Base-by-base conservation (phyloP, 2,329 filamentous ascomycete genomes). In the Paraphoma chrysanthemicola region DNA sequence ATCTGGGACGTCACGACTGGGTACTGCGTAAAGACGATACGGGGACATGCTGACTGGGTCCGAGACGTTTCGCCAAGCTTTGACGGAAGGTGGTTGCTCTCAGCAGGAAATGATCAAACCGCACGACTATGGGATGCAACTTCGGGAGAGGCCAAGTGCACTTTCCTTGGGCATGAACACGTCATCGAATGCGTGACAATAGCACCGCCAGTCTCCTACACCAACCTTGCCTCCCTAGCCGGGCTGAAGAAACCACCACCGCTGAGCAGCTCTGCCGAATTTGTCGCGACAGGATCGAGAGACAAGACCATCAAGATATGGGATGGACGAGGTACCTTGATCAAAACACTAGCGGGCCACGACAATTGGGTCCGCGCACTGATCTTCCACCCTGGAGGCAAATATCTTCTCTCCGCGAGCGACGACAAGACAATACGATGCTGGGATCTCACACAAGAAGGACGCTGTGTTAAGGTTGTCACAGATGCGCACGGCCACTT, bases 1-100 rank as follows among this genome's bases (percentile, higher is more conserved):
- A 90, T 97, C 76, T 97, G 94, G 93, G 93, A 97, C 71, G 90
- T 94, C 28, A 93, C 90, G 29, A 97, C 93, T 0, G 93, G 94
- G 6, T 97, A 93, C 75, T 97, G 93, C 71, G 85, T 97, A 43
- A 93, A 92, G 76, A 97, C 93, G n/a, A 84, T 97, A 60, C 85
- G 88, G 30, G 93, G 93, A 1, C 93, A 97, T 69, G 85, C 84
- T 3, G 93, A 91, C 66, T 97, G 94, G 93, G 91, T 98, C n/a
- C 88, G 93, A 56, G 91, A 94, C 64, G 90, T 97, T 8, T 86
- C 85, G 16, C 91, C 93, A 0, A 95, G 92, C 1, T 83, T 88
- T 42, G 93, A 97, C 70, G 93, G 93, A 29, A 86, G 89, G 55
- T 97, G 87, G 79, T 85, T 97, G 2, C 76, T 97, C 39, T 96